Evolutionary conservation across 2,329 filamentous ascomycete genomes (phyloP), one percentile per base, ranked within the genome.

Genomic region (Cercospora zeina): DNA sequence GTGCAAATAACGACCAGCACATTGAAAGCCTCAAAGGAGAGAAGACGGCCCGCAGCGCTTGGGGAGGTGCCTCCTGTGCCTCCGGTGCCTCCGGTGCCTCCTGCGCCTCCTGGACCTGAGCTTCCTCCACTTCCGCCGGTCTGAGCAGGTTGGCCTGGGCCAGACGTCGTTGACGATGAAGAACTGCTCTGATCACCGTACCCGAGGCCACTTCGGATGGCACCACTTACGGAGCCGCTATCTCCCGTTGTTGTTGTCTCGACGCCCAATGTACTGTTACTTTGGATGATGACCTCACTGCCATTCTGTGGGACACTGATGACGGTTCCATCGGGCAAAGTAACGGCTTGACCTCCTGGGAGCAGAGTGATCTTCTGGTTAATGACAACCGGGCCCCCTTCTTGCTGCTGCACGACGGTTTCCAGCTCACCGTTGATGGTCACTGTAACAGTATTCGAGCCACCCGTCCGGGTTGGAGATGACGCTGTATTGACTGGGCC

Each of bases 271-370:
- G 58, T 63, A 14, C 51, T 57, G 27, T 42, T 60, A 8, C 31
- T 45, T 24, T 27, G 50, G 6, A 63, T n/a, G 30, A 63, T 19
- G n/a, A 60, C 21, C 19, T 58, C 61, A 30, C 31, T 21, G 33
- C 60, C 62, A 37, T 63, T 27, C 11, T 45, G 62, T 9, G 60
- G 62, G 42, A 63, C 62, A 37, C 66, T 70, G 42, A 70, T 36
- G 7, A 64, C 49, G 9, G 65, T 19, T 10, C 67, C 66, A 34
- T 64, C 53, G 1, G 42, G 13, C 4, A 68, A 47, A 2, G 63
- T 65, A 4, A 61, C 45, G 1, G 67, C 62, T 24, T 36, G 47
- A 16, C 59, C 65, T 31, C 66, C 65, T 5, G 63, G 64, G 1
- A 61, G 65, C n/a, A 69, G 33, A 3, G 67, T 62, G 19, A 58